These are phyloP conservation scores for Beauveria sp. DNA, from an alignment of 2,329 filamentous ascomycete genomes.

Conservation along the genomic window DNA sequence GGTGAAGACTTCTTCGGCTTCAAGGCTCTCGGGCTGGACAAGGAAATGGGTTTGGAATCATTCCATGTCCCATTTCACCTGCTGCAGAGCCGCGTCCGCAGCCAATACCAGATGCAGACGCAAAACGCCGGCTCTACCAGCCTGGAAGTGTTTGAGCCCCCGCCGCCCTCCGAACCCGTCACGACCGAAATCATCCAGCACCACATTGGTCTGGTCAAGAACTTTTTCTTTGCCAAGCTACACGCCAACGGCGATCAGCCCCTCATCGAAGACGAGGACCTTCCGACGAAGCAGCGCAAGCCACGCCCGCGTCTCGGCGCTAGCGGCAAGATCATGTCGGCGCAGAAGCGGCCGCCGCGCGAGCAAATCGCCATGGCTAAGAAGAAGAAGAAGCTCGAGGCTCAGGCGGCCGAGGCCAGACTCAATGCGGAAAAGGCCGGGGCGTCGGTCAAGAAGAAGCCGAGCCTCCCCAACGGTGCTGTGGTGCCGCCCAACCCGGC, in stretches of 20 bases:
- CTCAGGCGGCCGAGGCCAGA: constrained; percentile 41
- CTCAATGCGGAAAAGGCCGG: constrained; percentile 27
- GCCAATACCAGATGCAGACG: constrained; percentile 70
- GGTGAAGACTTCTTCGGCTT: constrained; percentile 99
- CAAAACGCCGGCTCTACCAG: constrained; percentile 51
- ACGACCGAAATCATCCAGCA: constrained; percentile 68
- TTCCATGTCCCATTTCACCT: constrained; percentile 91
- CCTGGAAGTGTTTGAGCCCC: constrained; percentile 56
- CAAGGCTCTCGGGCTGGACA: constrained; percentile 85
- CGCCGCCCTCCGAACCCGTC: constrained; percentile 67
- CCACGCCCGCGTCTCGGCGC: constrained; percentile 57
- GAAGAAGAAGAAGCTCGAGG: constrained; percentile 77
- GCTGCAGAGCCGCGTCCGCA: constrained; percentile 83
- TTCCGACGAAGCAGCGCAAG: constrained; percentile 84
- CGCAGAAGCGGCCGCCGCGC: constrained; percentile 72
- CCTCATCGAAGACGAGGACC: constrained; percentile 86
- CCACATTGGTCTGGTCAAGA: constrained; percentile 81
- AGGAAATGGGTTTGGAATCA: constrained; percentile 79
- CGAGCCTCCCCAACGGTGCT: constrained; percentile 16
- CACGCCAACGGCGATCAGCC: constrained; percentile 74
- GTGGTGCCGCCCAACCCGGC: constrained; percentile 32
- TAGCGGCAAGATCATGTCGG: constrained; percentile 79
- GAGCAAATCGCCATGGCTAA: constrained; percentile 78
- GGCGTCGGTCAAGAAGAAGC: constrained; percentile 47
- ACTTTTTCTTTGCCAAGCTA: constrained; percentile 86